Conservation (phyloP, 768 basidiomycete species). For the Coprinopsis strossmayeri region DNA sequence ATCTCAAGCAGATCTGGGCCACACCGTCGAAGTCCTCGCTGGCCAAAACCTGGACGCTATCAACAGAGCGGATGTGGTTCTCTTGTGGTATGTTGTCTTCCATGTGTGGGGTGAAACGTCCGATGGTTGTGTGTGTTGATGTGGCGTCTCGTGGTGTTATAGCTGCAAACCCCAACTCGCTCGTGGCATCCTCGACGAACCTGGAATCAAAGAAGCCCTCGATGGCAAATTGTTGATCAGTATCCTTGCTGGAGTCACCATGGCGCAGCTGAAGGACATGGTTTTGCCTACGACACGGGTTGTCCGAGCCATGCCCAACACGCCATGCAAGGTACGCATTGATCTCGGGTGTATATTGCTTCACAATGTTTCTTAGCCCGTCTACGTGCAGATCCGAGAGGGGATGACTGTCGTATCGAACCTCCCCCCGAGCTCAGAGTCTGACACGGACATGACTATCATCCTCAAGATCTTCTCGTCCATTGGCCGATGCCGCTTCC, state of each 20-base stretch:
- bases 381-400: constrained; percentile 99
- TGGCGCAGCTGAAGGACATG: constrained; percentile 71
- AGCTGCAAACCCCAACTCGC: constrained; percentile 96
- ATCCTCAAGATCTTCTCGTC: constrained; percentile 95
- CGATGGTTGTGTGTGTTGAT: not conserved
- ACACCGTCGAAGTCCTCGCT: constrained; percentile 64
- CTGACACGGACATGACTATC: constrained; percentile 60
- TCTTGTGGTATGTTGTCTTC: constrained; percentile 65
- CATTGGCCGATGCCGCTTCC: constrained; percentile 90
- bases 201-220: constrained; percentile 78
- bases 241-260: constrained; percentile 95
- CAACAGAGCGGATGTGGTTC: constrained; percentile 70
- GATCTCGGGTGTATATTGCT: not conserved
- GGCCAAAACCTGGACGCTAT: constrained; percentile 69
- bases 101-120: not conserved
- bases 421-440: constrained; percentile 44
- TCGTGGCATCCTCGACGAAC: constrained; percentile 58
- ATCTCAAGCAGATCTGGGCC: constrained; percentile 51
- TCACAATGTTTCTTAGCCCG: too few relatives aligned
- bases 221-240: constrained; percentile 91
- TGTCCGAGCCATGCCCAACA: constrained; percentile 97
- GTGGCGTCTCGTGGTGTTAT: constrained; percentile 7
- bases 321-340: constrained; percentile 79
- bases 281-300: constrained; percentile 74
- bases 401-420: constrained; percentile 95